Conservation (phyloP, 148 eudicot species). For the Vaccinium corymbosum region DNA sequence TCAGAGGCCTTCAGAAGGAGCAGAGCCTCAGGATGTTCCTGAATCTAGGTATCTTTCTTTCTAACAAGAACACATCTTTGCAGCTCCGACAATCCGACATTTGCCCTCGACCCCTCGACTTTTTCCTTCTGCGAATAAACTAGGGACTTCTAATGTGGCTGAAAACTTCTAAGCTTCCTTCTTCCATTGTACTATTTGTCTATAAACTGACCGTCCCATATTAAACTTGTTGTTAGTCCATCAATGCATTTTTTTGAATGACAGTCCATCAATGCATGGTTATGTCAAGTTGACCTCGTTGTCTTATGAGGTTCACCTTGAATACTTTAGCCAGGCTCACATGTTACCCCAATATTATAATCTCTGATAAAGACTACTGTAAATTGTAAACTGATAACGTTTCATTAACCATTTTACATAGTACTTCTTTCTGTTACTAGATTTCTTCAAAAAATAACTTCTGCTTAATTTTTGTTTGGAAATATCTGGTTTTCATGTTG, state of each 20-base stretch:
- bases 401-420: conserved; percentile 1
- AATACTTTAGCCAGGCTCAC: neutral
- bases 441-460: neutral
- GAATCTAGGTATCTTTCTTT: conserved; percentile 65
- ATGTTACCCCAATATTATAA: neutral
- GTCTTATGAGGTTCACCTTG: neutral
- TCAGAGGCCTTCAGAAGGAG: conserved; percentile 38
- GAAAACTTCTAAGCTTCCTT: neutral
- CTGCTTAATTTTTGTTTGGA: neutral
- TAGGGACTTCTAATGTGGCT: neutral
- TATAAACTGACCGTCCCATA: neutral
- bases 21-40: conserved; percentile 49
- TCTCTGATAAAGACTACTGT: neutral
- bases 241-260: neutral
- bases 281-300: neutral
- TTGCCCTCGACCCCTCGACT: neutral
- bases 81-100: neutral
- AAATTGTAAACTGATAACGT: neutral
- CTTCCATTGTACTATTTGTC: neutral
- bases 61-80: neutral
- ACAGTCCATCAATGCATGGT: neutral
- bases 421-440: neutral
- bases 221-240: neutral
- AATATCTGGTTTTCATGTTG: neutral
- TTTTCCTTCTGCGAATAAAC: neutral